phyloP scores from a whole-genome alignment of 371 early-diverging fungal species.

The Mortierella sp. region DNA sequence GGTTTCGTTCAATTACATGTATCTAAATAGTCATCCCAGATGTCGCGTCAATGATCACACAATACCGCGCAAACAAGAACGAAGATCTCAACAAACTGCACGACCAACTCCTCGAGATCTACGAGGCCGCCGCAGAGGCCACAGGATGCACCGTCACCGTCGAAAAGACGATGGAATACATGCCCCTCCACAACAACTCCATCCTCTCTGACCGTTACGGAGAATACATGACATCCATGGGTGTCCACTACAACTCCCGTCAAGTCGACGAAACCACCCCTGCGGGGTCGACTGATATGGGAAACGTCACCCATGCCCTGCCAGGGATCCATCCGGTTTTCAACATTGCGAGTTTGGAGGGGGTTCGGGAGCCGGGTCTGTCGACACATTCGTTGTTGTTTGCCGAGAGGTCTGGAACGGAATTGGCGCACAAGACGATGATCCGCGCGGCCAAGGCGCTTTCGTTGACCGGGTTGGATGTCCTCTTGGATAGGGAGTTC shows the following conservation, averaged over 20 bases:
- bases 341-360: slow-evolving; percentile 43
- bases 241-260: slow-evolving; percentile 54
- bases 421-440: slow-evolving; percentile 71
- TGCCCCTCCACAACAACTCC: slow-evolving; percentile 68
- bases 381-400: slow-evolving; percentile 62
- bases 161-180: slow-evolving; percentile 63
- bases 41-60: slow-evolving; percentile 66
- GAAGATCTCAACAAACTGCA: slow-evolving; percentile 66
- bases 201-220: slow-evolving; percentile 66
- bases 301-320: slow-evolving; percentile 70
- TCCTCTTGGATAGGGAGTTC: slow-evolving; percentile 48
- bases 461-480: slow-evolving; percentile 57
- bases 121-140: slow-evolving; percentile 74
- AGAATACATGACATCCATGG: slow-evolving; percentile 64
- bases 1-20: no score
- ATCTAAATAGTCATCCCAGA: slow-evolving; percentile 69
- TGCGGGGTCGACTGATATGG: slow-evolving; percentile 80
- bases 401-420: slow-evolving; percentile 69
- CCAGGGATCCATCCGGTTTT: slow-evolving; percentile 68
- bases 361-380: slow-evolving; percentile 42
- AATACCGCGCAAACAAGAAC: slow-evolving; percentile 68
- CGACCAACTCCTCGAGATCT: slow-evolving; percentile 66
- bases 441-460: slow-evolving; percentile 67
- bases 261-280: slow-evolving; percentile 58
- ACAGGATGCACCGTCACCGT: slow-evolving; percentile 78